phyloP scores from a whole-genome alignment of 176 grass and related monocot genomes.

The Hsuehochloa calcarea region DNA sequence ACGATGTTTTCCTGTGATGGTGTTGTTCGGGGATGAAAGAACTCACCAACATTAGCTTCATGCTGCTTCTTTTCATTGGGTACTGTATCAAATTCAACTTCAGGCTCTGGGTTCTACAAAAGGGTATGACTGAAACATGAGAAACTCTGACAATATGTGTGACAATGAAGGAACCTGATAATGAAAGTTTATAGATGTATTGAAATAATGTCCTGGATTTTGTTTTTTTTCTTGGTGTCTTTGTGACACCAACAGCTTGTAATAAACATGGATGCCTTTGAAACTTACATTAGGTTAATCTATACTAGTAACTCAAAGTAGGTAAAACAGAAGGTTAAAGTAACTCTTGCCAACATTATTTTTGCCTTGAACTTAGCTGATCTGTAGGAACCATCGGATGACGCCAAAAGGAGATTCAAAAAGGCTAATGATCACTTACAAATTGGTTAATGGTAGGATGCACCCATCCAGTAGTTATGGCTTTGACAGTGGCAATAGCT shows the following conservation, averaged over 20 bases:
- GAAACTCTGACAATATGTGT: background rate
- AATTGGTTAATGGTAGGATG: constrained; percentile 70
- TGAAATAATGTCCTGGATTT: background rate
- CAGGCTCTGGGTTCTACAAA: constrained; percentile 48
- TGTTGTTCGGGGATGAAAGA: background rate
- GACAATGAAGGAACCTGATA: background rate
- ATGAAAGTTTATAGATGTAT: background rate
- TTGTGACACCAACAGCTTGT: background rate
- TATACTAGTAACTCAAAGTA: background rate
- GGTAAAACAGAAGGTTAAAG: background rate
- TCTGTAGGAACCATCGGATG: background rate
- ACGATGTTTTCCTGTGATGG: background rate
- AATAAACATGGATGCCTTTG: background rate
- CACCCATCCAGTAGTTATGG: constrained; percentile 57
- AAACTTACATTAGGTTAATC: background rate
- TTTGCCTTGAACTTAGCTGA: background rate
- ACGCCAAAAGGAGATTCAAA: background rate
- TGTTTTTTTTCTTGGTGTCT: background rate
- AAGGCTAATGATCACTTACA: constrained; percentile 28
- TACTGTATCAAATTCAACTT: constrained; percentile 65
- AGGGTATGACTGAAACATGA: constrained; percentile 2
- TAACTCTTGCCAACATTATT: background rate
- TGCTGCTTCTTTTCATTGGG: constrained; percentile 55
- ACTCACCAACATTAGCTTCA: constrained; percentile 61
- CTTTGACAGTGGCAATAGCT: constrained; percentile 57